Evolutionary conservation across 1,139 yeast genomes (phyloP), one percentile per base, ranked within the genome.

Genomic region (Scheffersomyces parashehatae): DNA sequence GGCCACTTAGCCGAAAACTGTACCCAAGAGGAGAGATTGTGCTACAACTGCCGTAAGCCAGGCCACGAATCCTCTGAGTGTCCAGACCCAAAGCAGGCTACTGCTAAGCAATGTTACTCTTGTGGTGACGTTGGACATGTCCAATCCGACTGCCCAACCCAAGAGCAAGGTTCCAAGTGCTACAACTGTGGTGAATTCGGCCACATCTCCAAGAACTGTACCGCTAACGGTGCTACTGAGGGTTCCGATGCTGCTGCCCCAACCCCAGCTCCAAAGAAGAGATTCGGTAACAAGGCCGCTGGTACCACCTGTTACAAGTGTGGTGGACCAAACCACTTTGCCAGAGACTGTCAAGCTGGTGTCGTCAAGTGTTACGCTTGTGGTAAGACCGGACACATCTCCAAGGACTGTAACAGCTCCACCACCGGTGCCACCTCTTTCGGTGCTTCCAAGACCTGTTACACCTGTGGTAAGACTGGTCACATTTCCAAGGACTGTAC

Each of bases 1-100:
- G 96, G 96, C 57, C 96, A 89, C 75, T 79, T 88, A 62, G 96
- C 96, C 51, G 95, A 86, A 64, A 83, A 80, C 64, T 89, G 97
- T 70, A 81, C 82, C 55, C 88, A 87, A 68, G 78, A 83, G 49
- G 88, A 83, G 67, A 84, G 93, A 73, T 77, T 89, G 63, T 89
- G 97, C 73, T 89, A 88, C 85, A 89, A 89, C 82, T 89, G 97
- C 70, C 88, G 85, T 64, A 79, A 84, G 67, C 85, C 96, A 49
- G 96, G 96, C 52, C 97, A 89, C 70, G 90, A 88, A 68, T 87
- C 95, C 48, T 79, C 81, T 55, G 95, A 86, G 53, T 89, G 97
- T 68, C 86, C 95, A 38, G 83, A 83, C 63, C 96, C 96, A 64
- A 88, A 85, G 68, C 87, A 88, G 65, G 80, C 88, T 55, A 82